Base-by-base conservation (phyloP, 2,329 filamentous ascomycete species). In the Aulographum hederae region DNA sequence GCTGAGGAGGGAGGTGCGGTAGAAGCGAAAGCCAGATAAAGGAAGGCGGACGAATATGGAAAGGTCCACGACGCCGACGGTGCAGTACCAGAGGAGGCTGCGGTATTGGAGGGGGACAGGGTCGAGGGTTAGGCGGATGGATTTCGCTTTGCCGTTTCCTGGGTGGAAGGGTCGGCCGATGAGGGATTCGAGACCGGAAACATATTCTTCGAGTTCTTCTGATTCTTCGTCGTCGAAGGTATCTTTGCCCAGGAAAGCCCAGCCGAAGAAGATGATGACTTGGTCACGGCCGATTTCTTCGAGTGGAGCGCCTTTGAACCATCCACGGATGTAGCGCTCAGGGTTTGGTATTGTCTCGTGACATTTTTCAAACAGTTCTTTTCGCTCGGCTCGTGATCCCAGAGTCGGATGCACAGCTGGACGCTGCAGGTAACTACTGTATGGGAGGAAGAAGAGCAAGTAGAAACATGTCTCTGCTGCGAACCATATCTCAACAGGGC, bases 91-190 rank as follows among this genome's bases (percentile, higher is more conserved):
- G n/a, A 63, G 31, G 18, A 78, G 49, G 34, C 68, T 67, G 29
- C 73, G 61, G 46, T 76, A 73, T 5, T 62, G 54, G 42, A 70
- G 70, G 12, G 63, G 54, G 37, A 79, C 60, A 5, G 57, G 52
- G 47, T 81, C 75, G n/a, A 78, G 43, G 3, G 73, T 78, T 41
- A 78, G 52, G n/a, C 73, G 60, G 38, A 80, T 47, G 32, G 65
- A 57, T 41, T 59, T 60, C 3, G 67, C 70, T 14, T 54, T 52
- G 1, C 73, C 72, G 15, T 58, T 53, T 2, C 76, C 76, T 1
- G 55, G 53, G 26, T 57, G 46, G 5, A 81, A 52, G 14, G 47
- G 51, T 20, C 54, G 49, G 3, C 64, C 67, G 4, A 74, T 52
- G 28, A 60, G 50, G 29, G 53, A 42, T 47, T 79, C 71, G 10